A percentile compares a stretch with the other conserved stretches of the same genome.
Conservation (phyloP, 2,329 filamentous ascomycete species). For the Ophiostoma triangulosporum region DNA sequence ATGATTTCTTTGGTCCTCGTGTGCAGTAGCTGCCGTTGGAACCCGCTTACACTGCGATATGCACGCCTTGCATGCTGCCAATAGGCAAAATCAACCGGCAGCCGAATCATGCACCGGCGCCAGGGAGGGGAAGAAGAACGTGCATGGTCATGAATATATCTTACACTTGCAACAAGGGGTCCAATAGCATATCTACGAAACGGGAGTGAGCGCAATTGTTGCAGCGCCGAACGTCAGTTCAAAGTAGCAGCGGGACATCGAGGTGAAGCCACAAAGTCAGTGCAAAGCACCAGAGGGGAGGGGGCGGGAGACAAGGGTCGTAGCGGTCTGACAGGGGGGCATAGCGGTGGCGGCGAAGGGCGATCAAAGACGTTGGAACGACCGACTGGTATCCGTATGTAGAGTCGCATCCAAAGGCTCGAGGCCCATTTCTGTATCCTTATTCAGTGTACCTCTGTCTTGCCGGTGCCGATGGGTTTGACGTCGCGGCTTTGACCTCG, state of each 20-base stretch:
- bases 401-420: background rate
- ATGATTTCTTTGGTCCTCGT: background rate
- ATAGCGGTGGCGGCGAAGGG: slow-evolving; percentile 1
- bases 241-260: too few relatives aligned
- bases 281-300: background rate
- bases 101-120: background rate
- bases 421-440: too few relatives aligned
- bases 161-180: too few relatives aligned
- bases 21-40: background rate
- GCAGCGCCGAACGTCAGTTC: too few relatives aligned
- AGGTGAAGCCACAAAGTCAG: too few relatives aligned
- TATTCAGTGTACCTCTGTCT: too few relatives aligned
- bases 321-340: background rate
- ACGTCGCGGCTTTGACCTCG: too few relatives aligned
- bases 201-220: too few relatives aligned
- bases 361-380: background rate
- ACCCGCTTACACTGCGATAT: background rate
- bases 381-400: background rate
- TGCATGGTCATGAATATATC: too few relatives aligned
- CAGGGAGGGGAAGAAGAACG: too few relatives aligned
- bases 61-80: background rate
- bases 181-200: too few relatives aligned
- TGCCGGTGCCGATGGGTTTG: too few relatives aligned
- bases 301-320: background rate
- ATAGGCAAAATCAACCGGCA: background rate